Evolutionary conservation across 2,329 filamentous ascomycete species (phyloP).

Genomic region (Teratosphaeria viscida): DNA sequence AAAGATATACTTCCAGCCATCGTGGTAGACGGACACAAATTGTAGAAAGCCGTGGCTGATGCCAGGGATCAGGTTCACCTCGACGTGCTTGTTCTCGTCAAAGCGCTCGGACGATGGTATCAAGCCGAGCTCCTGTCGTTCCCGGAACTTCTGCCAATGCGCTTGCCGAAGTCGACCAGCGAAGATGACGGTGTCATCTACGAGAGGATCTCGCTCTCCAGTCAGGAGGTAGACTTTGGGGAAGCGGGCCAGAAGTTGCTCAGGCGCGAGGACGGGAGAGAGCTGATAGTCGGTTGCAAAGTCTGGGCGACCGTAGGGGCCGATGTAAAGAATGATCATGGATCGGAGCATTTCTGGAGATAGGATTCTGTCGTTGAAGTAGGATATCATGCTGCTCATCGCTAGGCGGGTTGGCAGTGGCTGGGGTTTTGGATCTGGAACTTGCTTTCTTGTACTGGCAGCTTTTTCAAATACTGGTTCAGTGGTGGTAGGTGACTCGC

Average conservation of each 20-base stretch:
- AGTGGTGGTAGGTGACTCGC: neutral
- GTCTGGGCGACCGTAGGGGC: conserved; percentile 83
- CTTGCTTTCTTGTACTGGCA: conserved; percentile 16
- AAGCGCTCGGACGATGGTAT: conserved; percentile 42
- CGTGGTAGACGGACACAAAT: conserved; percentile 78
- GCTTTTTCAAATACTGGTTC: conserved; percentile 17
- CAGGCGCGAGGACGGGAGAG: conserved; percentile 80
- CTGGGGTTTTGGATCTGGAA: conserved; percentile 23
- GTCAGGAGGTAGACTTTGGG: conserved; percentile 92
- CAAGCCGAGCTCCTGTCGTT: conserved; percentile 46
- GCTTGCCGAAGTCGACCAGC: conserved; percentile 78
- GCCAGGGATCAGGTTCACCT: conserved; percentile 76
- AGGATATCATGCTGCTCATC: conserved; percentile 94
- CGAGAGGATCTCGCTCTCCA: conserved; percentile 86
- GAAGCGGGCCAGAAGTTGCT: conserved; percentile 71
- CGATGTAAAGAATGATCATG: conserved; percentile 97
- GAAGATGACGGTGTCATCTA: conserved; percentile 95
- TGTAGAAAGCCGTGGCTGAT: conserved; percentile 91
- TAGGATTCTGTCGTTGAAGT: conserved; percentile 90
- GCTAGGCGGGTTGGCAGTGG: conserved; percentile 73
- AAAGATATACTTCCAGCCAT: conserved; percentile 80
- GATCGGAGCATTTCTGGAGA: conserved; percentile 98
- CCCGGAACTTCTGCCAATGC: conserved; percentile 49
- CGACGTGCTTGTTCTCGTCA: conserved; percentile 53
- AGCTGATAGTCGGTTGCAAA: conserved; percentile 86